Evolutionary conservation across 2,329 filamentous ascomycete genomes (phyloP).

Genomic region (Hortaea werneckii): DNA sequence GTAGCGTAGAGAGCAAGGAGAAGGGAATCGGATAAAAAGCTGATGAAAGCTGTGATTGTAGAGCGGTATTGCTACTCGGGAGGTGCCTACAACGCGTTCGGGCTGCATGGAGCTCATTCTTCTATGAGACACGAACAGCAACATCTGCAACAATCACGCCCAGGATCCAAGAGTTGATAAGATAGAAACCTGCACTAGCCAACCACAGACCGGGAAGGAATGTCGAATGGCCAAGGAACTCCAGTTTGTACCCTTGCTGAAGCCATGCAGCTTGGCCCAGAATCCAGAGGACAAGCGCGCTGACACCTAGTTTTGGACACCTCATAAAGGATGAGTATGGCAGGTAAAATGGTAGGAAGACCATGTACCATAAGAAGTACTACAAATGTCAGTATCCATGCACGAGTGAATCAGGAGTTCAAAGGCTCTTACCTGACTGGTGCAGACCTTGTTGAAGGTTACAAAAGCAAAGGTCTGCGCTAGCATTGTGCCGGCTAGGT

Average conservation of each 20-base stretch:
- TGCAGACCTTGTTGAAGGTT: constrained; percentile 97
- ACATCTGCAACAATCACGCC: constrained; percentile 67
- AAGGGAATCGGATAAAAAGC: too few species aligned
- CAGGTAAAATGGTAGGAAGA: constrained; percentile 85
- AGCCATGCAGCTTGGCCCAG: constrained; percentile 51
- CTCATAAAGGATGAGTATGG: constrained; percentile 64
- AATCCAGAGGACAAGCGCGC: constrained; percentile 64
- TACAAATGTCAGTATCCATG: constrained; percentile 27
- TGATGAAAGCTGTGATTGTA: too few species aligned
- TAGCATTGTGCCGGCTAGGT: constrained; percentile 75
- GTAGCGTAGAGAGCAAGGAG: too few species aligned
- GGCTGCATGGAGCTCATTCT: background rate
- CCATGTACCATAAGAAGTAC: constrained; percentile 98
- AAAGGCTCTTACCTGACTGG: constrained; percentile 65
- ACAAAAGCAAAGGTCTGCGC: constrained; percentile 97
- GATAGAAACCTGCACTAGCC: constrained; percentile 68
- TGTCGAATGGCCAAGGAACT: constrained; percentile 61
- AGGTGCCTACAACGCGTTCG: too few species aligned
- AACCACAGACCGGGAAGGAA: constrained; percentile 79
- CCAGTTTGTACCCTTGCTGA: constrained; percentile 41
- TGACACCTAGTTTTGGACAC: constrained; percentile 50
- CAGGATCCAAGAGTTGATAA: constrained; percentile 78
- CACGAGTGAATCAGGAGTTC: background rate
- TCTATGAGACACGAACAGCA: background rate
- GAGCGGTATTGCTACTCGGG: too few species aligned